Evolutionary conservation across 805 yeast genomes (phyloP), one percentile per base, ranked within the genome.

Genomic region (Lachancea cidri): DNA sequence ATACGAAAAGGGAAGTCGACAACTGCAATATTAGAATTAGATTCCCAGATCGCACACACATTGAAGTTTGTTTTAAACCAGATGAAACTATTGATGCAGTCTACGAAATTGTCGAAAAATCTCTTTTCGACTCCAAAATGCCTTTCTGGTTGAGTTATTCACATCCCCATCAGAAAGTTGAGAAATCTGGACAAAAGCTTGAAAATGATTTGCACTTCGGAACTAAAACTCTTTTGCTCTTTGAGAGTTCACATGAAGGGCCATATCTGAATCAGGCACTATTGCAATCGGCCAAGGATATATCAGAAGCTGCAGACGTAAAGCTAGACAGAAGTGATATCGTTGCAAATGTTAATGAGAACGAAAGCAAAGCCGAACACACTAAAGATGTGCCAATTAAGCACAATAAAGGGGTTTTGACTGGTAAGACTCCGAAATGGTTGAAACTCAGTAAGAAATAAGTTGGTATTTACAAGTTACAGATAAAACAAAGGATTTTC

Each of bases 31-130:
- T 81, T 1, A 65, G 86, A 42, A 51, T 81, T 8, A 67, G 73
- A 39, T 74, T 82, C 44, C 85, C 86, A 0, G 84, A 81, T 55
- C 68, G 71, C 41, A 66, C 71, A 2, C 65, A 64, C 17, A 53
- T 81, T 1, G 79, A 81, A 48, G 64, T 76, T 14, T 67, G 62
- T n/a, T 73, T 81, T 47, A 53, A 54, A 8, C 68, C 77, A 5
- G 49, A 52, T 1, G 77, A 77, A 36, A 69, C 74, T 0, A 52
- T 64, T 35, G 14, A 33, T 0, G 53, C 50, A 7, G 46, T 69
- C 5, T 68, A 70, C 42, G 42, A 47, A 0, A 46, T 53, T 27
- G 58, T 66, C 4, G 33, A 48, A 33, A 35, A 63, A 41, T 46
- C 58, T 42, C 36, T 74, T 5, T 42, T 56, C 2, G 52, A 62